Conservation (phyloP, 2,329 filamentous ascomycete species). For the Fusarium hostae region DNA sequence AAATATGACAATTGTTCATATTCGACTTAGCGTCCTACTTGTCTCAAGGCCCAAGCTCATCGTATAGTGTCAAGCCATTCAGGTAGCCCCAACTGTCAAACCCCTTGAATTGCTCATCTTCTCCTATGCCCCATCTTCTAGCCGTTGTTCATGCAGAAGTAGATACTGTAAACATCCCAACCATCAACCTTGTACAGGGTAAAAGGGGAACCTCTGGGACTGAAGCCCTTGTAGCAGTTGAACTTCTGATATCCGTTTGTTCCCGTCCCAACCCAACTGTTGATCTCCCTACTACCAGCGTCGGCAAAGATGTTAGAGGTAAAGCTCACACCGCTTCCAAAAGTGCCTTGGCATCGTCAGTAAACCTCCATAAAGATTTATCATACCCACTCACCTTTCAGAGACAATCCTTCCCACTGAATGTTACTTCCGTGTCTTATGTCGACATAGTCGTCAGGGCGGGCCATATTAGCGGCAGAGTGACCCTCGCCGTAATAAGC, state of each 20-base stretch:
- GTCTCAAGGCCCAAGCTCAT: too few relatives aligned
- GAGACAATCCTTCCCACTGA: not conserved
- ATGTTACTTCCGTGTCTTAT: not conserved
- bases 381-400: too few relatives aligned
- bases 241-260: not conserved
- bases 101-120: too few relatives aligned
- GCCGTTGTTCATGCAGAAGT: not conserved
- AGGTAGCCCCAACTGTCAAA: too few relatives aligned
- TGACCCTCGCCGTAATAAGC: not conserved
- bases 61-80: too few relatives aligned
- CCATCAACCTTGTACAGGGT: not conserved
- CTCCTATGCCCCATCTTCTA: too few relatives aligned
- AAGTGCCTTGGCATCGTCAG: not conserved
- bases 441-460: not conserved
- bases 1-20: too few relatives aligned
- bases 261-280: not conserved
- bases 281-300: not conserved
- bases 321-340: not conserved
- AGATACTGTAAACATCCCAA: not conserved
- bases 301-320: not conserved
- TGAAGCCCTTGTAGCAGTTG: not conserved
- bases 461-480: not conserved
- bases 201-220: not conserved
- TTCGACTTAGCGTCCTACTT: too few relatives aligned
- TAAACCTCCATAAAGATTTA: too few relatives aligned